Base-by-base conservation (phyloP, 345 rosid genomes). In the Nephelium lappaceum region DNA sequence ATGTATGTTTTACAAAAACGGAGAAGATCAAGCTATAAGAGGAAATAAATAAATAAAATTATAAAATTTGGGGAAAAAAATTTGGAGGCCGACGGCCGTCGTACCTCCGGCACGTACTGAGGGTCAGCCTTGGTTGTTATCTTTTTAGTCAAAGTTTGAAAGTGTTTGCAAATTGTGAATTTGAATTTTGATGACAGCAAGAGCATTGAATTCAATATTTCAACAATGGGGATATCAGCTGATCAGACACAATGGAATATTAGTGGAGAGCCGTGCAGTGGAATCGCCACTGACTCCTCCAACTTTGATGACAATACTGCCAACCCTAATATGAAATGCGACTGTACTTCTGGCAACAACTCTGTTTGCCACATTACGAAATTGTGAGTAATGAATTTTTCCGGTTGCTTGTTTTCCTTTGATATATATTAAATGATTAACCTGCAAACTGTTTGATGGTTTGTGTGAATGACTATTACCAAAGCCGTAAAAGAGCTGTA, bases 301-400 rank as follows among this genome's bases (percentile, higher is more conserved):
- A 0, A 27, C 66, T 77, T 83, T 31, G 71, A 79, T 55, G 42
- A 75, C 67, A 0, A 0, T 0, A 0, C 0, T 42, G 65, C 80
- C 85, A 86, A 86, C 36, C 88, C 91, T 18, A 78, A 79, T 15
- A 82, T 89, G 86, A 87, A 76, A 81, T 89, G 93, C 38, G 81
- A 62, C 62, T 89, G 93, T 58, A 43, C 83, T 57, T 76, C 5
- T 60, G 21, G 19, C 73, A 84, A 75, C 38, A 11, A 23, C 67
- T 66, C 89, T 12, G 45, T 77, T 72, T 89, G 93, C 81, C 93
- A 68, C 72, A 85, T 89, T 53, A 84, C 85, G 8, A 45, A 36
- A 41, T 73, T 84, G 89, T 87, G 77, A 43, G 84, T 63, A n/a
- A 11, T 4, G 24, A 53, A 15, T 51, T 19, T 51, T 15, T 51